phyloP scores from a whole-genome alignment of 352 stramenopile genomes.

The Blastocystis sp. region DNA sequence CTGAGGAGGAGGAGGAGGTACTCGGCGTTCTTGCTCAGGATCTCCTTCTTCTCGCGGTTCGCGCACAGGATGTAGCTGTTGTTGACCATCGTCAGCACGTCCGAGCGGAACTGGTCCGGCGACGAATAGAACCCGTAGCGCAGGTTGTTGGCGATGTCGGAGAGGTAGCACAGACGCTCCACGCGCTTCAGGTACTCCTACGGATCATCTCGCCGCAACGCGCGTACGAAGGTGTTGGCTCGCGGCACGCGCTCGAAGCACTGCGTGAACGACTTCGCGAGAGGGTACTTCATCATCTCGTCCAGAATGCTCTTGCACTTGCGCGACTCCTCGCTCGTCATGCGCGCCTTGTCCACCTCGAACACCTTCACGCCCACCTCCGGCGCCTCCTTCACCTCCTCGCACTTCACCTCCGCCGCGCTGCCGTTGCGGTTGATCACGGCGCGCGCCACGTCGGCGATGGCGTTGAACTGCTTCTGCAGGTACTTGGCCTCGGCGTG shows the following conservation, averaged over 20 bases:
- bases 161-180: conserved; percentile 45
- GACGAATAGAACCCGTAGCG: conserved; percentile 15
- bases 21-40: not conserved
- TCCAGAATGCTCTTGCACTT: conserved; percentile 14
- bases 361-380: conserved; percentile 37
- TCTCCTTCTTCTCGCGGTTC: not conserved
- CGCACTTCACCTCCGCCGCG: not conserved
- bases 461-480: conserved; percentile 19
- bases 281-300: not conserved
- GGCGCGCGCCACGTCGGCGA: not conserved
- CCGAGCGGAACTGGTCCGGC: not conserved
- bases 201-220: not conserved
- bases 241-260: not conserved
- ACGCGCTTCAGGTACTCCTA: conserved; percentile 69
- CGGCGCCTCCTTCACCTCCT: not conserved
- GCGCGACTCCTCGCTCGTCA: not conserved
- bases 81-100: conserved; percentile 50
- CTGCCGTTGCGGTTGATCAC: not conserved
- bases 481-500: conserved; percentile 42
- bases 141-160: not conserved
- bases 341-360: not conserved
- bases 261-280: not conserved
- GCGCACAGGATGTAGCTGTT: conserved; percentile 13
- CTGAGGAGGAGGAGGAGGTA: not conserved
- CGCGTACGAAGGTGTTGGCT: conserved; percentile 6